phyloP scores from a whole-genome alignment of 2,329 filamentous ascomycete species.

The Didymella segeticola region DNA sequence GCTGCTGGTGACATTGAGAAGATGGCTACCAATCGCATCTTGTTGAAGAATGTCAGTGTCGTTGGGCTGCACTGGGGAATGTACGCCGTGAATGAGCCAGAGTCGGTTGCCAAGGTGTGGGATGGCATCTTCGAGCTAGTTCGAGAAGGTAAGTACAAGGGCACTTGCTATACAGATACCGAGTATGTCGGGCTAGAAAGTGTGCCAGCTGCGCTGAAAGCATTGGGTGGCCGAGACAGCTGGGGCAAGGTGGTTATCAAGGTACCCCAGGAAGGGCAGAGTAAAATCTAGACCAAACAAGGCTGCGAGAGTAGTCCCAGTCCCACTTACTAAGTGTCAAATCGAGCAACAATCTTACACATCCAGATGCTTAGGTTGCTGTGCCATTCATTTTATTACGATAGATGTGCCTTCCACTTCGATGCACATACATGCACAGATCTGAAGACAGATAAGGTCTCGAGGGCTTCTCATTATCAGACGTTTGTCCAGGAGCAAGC shows the following conservation, averaged over 20 bases:
- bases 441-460: too few species aligned
- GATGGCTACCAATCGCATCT: constrained; percentile 87
- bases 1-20: constrained; percentile 88
- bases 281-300: constrained; percentile 38
- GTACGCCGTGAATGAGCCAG: constrained; percentile 75
- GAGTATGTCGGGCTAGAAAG: constrained; percentile 83
- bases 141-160: constrained; percentile 76
- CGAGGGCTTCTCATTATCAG: too few species aligned
- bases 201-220: constrained; percentile 76
- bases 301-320: not conserved
- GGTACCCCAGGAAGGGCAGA: constrained; percentile 66
- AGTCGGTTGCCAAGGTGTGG: constrained; percentile 78
- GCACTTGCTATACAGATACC: constrained; percentile 82
- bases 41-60: constrained; percentile 91
- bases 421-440: too few species aligned
- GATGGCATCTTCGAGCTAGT: constrained; percentile 80
- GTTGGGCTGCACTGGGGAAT: constrained; percentile 93
- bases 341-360: not conserved
- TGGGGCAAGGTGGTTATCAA: constrained; percentile 98
- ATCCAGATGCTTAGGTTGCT: not conserved
- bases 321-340: not conserved
- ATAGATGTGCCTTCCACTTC: too few species aligned
- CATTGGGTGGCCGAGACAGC: constrained; percentile 79
- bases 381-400: too few species aligned
- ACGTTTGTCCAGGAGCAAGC: too few species aligned